Percentiles rank a stretch among this genome's conserved stretches.
These are phyloP conservation scores for Crithidia bombi DNA, from an alignment of 208 protist genomes.

Conservation along the genomic window DNA sequence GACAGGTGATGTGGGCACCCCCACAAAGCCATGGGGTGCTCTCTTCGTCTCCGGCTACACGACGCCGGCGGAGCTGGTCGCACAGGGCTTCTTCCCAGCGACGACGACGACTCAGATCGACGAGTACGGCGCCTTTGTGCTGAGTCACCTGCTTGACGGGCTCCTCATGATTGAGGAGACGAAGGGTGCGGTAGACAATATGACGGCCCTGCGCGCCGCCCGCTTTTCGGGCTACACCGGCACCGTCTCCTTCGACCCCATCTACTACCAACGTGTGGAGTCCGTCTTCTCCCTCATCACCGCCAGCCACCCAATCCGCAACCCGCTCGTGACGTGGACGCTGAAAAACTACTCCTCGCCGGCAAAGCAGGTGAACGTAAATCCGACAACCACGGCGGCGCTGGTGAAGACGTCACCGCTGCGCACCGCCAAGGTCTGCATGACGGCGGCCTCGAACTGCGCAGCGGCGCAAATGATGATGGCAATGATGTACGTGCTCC, in stretches of 20 bases:
- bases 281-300: constrained; percentile 60
- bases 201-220: constrained; percentile 49
- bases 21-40: constrained; percentile 55
- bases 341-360: constrained; percentile 40
- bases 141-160: constrained; percentile 83
- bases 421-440: constrained; percentile 68
- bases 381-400: constrained; percentile 36
- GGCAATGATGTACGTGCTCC: constrained; percentile 65
- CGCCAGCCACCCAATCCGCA: constrained; percentile 42
- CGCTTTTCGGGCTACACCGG: constrained; percentile 77
- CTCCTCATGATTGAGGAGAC: constrained; percentile 61
- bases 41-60: constrained; percentile 76
- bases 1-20: constrained; percentile 33
- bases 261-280: constrained; percentile 71
- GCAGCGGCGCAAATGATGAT: constrained; percentile 57
- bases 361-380: constrained; percentile 37
- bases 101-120: constrained; percentile 39
- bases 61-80: constrained; percentile 41
- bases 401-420: constrained; percentile 71
- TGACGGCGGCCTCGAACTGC: constrained; percentile 67
- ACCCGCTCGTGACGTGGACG: constrained; percentile 67
- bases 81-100: constrained; percentile 46
- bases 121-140: constrained; percentile 74
- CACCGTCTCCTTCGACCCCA: constrained; percentile 68
- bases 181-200: constrained; percentile 31